These are phyloP conservation scores for Candida mesenterica DNA, from an alignment of 1,139 yeast species.

Conservation along the genomic window DNA sequence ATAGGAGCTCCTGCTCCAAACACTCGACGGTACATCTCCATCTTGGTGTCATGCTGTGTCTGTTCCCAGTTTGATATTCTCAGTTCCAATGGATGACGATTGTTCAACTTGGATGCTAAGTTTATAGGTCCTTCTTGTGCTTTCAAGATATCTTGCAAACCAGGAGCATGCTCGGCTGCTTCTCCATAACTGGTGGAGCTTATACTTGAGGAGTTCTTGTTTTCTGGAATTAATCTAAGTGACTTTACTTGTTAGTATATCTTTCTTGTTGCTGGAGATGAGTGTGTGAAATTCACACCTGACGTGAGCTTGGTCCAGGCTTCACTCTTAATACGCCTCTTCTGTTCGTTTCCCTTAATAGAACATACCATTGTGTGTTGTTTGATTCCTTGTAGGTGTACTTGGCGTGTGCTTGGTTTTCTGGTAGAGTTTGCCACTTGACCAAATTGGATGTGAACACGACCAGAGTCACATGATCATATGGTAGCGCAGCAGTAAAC, in stretches of 20 bases:
- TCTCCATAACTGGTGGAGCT: conserved; percentile 51
- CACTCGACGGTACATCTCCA: conserved; percentile 77
- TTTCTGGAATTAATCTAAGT: conserved; percentile 51
- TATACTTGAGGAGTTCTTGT: conserved; percentile 38
- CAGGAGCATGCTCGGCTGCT: conserved; percentile 60
- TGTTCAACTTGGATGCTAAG: conserved; percentile 68
- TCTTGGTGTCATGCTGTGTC: conserved; percentile 64
- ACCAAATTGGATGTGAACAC: no score
- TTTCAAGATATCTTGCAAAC: conserved; percentile 56
- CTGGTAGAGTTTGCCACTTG: no score
- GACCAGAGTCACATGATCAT: no score
- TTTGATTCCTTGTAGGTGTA: no score
- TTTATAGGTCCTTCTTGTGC: conserved; percentile 58
- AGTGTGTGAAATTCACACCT: no score
- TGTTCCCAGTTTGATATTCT: conserved; percentile 79
- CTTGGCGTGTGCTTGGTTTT: no score
- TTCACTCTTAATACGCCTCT: not conserved
- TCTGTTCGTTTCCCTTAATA: no score
- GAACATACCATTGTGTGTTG: no score
- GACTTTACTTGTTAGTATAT: conserved; percentile 28
- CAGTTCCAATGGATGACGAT: conserved; percentile 83
- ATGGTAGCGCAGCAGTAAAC: no score
- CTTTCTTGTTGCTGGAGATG: conserved; percentile 4
- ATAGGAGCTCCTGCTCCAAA: conserved; percentile 95
- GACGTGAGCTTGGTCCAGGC: not conserved